Conservation (phyloP, 2,329 filamentous ascomycete genomes). For the Sporothrix brasiliensis region DNA sequence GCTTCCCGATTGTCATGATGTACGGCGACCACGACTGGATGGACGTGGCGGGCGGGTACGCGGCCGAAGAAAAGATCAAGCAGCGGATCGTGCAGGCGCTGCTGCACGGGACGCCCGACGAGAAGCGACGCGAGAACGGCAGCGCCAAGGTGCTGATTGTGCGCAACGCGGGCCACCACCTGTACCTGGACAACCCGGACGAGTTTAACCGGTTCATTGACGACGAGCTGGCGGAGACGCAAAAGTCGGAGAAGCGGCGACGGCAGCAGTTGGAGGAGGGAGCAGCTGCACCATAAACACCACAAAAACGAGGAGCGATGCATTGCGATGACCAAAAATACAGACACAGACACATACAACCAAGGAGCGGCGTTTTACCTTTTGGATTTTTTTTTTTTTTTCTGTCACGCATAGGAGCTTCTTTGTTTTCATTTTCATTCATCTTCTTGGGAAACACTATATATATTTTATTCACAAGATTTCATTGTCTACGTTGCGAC, state of each 20-base stretch:
- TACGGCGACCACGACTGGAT: slow-evolving; percentile 99
- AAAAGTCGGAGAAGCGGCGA: slow-evolving; percentile 37
- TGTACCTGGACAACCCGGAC: slow-evolving; percentile 63
- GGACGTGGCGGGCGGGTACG: slow-evolving; percentile 85
- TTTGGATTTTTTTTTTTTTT: neutral
- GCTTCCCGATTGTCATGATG: slow-evolving; percentile 86
- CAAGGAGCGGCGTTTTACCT: slow-evolving; percentile 4
- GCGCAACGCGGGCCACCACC: slow-evolving; percentile 59
- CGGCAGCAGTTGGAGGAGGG: slow-evolving; percentile 24
- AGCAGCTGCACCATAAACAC: neutral
- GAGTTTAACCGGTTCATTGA: slow-evolving; percentile 59
- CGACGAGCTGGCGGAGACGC: slow-evolving; percentile 58
- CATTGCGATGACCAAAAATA: slow-evolving; percentile 4
- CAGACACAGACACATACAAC: neutral
- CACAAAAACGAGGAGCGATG: neutral
- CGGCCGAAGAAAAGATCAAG: slow-evolving; percentile 77
- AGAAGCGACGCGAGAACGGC: slow-evolving; percentile 73
- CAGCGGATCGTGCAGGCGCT: slow-evolving; percentile 65
- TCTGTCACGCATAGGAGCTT: neutral
- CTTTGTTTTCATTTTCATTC: neutral
- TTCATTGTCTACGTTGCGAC: neutral
- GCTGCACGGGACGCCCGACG: slow-evolving; percentile 64
- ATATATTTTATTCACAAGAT: neutral
- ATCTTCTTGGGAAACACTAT: slow-evolving; percentile 1
- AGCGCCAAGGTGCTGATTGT: slow-evolving; percentile 82